A percentile compares a stretch with the other conserved stretches of the same genome.
Conservation (phyloP, 768 basidiomycete genomes). For the Leccinum longicurvipes region DNA sequence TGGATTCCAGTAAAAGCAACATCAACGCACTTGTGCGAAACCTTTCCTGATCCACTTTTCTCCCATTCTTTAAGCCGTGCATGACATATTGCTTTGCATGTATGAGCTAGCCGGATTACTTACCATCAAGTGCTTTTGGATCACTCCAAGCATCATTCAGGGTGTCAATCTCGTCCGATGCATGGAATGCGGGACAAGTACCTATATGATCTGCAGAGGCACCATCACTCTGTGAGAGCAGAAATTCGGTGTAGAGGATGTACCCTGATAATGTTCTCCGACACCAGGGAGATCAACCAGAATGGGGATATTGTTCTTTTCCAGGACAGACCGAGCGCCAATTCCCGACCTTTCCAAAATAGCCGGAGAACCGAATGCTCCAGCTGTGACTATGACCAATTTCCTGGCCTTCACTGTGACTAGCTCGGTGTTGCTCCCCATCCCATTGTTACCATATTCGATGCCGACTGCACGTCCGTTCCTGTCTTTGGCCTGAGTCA, state of each 20-base stretch:
- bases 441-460: conserved; percentile 29
- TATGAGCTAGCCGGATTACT: conserved; percentile 14
- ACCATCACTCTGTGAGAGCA: not conserved
- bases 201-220: conserved; percentile 29
- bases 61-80: conserved; percentile 29
- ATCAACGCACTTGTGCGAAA: conserved; percentile 50
- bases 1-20: not conserved
- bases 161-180: conserved; percentile 43
- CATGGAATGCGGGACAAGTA: conserved; percentile 32
- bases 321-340: conserved; percentile 48
- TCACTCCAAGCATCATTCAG: conserved; percentile 44
- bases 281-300: not conserved
- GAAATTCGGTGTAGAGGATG: conserved; percentile 7
- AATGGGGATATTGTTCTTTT: conserved; percentile 44
- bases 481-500: conserved; percentile 12
- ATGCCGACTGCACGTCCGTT: conserved; percentile 35
- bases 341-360: conserved; percentile 67
- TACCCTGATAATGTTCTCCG: conserved; percentile 38
- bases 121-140: conserved; percentile 38
- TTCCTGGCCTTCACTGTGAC: conserved; percentile 26
- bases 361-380: conserved; percentile 52
- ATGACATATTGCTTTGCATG: conserved; percentile 1
- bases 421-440: conserved; percentile 2
- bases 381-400: conserved; percentile 48
- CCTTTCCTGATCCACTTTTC: conserved; percentile 40